A percentile compares a stretch with the other conserved stretches of the same genome.
phyloP scores from a whole-genome alignment of 257 asterid species.

The Buddleja alternifolia region DNA sequence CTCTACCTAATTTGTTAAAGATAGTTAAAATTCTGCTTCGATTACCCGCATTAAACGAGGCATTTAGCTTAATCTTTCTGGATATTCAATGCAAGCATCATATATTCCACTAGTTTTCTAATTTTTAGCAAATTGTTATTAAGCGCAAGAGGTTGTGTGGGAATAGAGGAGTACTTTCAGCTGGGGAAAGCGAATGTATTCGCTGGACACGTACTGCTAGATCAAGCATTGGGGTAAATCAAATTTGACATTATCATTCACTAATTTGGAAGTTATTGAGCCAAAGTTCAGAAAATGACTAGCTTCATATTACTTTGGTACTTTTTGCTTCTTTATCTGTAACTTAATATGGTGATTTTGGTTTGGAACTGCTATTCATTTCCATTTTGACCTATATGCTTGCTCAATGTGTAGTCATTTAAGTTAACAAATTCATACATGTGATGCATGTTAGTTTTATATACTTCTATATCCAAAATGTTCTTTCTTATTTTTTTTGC shows the following conservation, averaged over 20 bases:
- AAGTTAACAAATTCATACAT: conserved; percentile 12
- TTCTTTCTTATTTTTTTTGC: conserved; percentile 2
- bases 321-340: conserved; percentile 16
- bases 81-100: conserved; percentile 8
- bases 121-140: conserved; percentile 1
- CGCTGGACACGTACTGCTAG: neutral
- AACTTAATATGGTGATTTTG: neutral
- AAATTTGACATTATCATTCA: conserved; percentile 2
- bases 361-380: neutral
- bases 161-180: conserved; percentile 10
- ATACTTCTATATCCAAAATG: neutral
- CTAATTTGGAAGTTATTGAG: neutral
- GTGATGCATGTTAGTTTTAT: conserved; percentile 1
- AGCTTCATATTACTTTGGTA: neutral
- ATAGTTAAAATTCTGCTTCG: neutral
- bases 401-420: conserved; percentile 2
- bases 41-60: neutral
- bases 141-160: neutral
- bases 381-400: neutral
- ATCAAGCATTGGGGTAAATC: neutral
- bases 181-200: neutral
- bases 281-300: neutral
- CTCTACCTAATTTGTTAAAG: neutral
- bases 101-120: neutral
- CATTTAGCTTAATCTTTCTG: conserved; percentile 15